Evolutionary conservation across 2,329 filamentous ascomycete species (phyloP).

Genomic region (Neonectria neomacrospora): DNA sequence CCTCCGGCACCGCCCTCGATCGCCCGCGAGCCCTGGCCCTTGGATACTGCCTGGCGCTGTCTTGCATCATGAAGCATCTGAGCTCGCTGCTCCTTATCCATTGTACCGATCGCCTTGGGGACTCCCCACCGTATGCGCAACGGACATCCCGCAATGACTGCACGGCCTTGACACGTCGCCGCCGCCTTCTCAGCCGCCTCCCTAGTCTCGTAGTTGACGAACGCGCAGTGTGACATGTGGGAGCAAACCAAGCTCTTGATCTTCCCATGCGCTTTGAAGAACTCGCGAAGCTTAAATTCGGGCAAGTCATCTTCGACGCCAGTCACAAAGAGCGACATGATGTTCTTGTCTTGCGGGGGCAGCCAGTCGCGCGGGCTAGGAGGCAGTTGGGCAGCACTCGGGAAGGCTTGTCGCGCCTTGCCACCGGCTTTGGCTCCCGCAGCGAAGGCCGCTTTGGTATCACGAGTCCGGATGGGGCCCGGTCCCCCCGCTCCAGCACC

Average conservation of each 20-base stretch:
- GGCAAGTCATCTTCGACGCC: constrained; percentile 96
- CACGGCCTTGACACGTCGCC: constrained; percentile 84
- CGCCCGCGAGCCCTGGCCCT: constrained; percentile 35
- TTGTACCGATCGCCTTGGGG: constrained; percentile 89
- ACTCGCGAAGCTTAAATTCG: constrained; percentile 88
- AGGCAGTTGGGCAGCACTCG: constrained; percentile 77
- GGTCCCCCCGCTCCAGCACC: constrained; percentile 70
- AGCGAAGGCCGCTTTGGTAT: constrained; percentile 64
- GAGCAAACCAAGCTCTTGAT: constrained; percentile 94
- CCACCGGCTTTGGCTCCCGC: constrained; percentile 60
- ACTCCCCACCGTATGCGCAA: constrained; percentile 91
- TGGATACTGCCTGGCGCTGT: constrained; percentile 49
- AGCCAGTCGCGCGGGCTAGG: constrained; percentile 86
- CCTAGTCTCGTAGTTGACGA: constrained; percentile 91
- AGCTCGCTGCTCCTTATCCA: constrained; percentile 86
- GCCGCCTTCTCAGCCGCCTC: constrained; percentile 88
- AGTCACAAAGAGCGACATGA: constrained; percentile 94
- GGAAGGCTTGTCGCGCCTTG: constrained; percentile 68
- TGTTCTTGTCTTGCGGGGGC: constrained; percentile 83
- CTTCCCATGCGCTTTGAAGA: constrained; percentile 89
- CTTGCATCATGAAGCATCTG: constrained; percentile 81
- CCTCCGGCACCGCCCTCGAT: constrained; percentile 46
- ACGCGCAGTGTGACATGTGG: constrained; percentile 96
- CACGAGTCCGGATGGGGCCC: constrained; percentile 83
- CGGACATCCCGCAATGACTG: constrained; percentile 90